Evolutionary conservation across 352 stramenopile genomes (phyloP).

Genomic region (Phytophthora rubi): DNA sequence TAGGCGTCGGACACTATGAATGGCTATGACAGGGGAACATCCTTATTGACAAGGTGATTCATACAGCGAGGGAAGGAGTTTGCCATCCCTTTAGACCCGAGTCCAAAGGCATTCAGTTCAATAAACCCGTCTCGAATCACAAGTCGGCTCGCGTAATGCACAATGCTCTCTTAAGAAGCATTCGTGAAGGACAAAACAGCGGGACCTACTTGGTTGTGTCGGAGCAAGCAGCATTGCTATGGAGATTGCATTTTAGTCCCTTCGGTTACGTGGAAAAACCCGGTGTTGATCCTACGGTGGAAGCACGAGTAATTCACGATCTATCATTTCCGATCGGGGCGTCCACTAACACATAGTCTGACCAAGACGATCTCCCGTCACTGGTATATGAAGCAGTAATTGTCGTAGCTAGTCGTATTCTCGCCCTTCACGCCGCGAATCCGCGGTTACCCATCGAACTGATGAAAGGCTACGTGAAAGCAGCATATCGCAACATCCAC

Average conservation of each 20-base stretch:
- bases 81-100: too few species aligned
- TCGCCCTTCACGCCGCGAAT: background rate
- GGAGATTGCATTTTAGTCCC: conserved; percentile 6
- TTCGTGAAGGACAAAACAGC: background rate
- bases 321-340: background rate
- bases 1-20: too few species aligned
- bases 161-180: background rate
- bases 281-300: background rate
- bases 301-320: conserved; percentile 10
- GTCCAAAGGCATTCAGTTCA: too few species aligned
- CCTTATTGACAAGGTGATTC: too few species aligned
- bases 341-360: conserved; percentile 8
- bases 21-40: too few species aligned
- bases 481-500: background rate
- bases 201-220: background rate
- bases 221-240: background rate
- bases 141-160: background rate
- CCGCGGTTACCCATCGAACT: background rate
- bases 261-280: conserved; percentile 7
- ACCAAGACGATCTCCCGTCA: background rate
- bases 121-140: too few species aligned
- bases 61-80: too few species aligned
- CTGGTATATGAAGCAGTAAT: background rate
- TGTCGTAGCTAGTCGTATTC: background rate
- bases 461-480: conserved; percentile 7